Evolutionary conservation across 208 protist species (phyloP).

Genomic region (Leishmania arabica): DNA sequence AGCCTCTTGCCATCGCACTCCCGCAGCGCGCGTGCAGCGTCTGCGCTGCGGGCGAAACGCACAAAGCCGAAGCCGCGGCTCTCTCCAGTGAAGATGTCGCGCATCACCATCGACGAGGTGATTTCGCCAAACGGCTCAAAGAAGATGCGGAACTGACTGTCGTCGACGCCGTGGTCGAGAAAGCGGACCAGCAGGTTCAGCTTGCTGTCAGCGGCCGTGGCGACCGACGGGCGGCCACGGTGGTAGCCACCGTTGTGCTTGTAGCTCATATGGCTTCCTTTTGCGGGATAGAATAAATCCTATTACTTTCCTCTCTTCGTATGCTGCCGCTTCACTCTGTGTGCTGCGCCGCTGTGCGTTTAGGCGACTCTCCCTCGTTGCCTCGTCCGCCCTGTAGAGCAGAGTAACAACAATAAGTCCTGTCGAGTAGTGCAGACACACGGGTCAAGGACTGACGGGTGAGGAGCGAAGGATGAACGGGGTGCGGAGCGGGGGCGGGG

Average conservation of each 20-base stretch:
- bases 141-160: conserved; percentile 28
- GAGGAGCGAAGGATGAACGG: background rate
- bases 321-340: background rate
- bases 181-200: conserved; percentile 48
- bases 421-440: background rate
- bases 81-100: conserved; percentile 49
- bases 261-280: background rate
- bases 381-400: background rate
- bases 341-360: background rate
- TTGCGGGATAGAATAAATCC: background rate
- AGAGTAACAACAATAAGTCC: background rate
- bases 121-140: conserved; percentile 47
- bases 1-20: conserved; percentile 15
- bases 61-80: conserved; percentile 49
- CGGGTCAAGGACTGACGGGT: background rate
- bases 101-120: conserved; percentile 47
- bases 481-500: too few relatives aligned
- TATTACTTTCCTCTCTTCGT: background rate
- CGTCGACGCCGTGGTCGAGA: conserved; percentile 38
- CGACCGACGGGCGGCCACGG: background rate
- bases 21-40: conserved; percentile 27
- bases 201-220: conserved; percentile 4
- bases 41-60: conserved; percentile 24
- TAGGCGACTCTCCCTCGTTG: background rate
- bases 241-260: background rate